Base-by-base conservation (phyloP, 345 rosid genomes). In the Eucalyptus brandiana region DNA sequence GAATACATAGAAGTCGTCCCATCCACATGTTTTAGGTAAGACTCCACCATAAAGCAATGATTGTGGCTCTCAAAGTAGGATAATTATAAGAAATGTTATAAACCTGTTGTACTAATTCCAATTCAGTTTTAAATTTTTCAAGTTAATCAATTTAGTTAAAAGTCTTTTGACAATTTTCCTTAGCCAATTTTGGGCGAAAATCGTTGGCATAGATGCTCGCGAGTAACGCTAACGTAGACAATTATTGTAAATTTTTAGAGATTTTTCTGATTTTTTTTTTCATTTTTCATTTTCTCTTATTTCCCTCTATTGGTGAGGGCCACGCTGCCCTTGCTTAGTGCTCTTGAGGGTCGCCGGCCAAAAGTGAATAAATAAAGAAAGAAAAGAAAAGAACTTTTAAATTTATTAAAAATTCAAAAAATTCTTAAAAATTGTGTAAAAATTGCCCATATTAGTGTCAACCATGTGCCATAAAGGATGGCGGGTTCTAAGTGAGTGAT, bases 31-130 rank as follows among this genome's bases (percentile, higher is more conserved):
- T n/a, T 62, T 62, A 8, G 72, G 72, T 56, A 15, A 62, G 72
- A 8, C 72, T 14, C 34, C 18, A 30, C 72, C 72, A 4, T 62
- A 30, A 60, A 60, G 34, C 5, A 7, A 62, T 4, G 72, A 28
- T 6, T 28, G 30, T 11, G 65, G 15, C 7, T 58, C 2, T 58
- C 65, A 58, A 26, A 26, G 7, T 58, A 28, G 65, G 30, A 58
- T 26, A 11, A 24, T 58, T 24, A 58, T 5, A 26, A 58, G 2
- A 58, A 21, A 58, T 26, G 15, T 26, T 11, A 12, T 26, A 5
- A 60, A 28, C 1, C 16, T 28, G 0, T 23, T 56, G 17, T 60
- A 28, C 0, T 2, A 0, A 62, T 62, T 62, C 0, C 0, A 62
- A 62, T 62, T 62, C 0, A 30, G 3, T 7, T 62, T 30, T 62